Conservation (phyloP, 805 yeast species). For the Yamadazyma akitaensis region DNA sequence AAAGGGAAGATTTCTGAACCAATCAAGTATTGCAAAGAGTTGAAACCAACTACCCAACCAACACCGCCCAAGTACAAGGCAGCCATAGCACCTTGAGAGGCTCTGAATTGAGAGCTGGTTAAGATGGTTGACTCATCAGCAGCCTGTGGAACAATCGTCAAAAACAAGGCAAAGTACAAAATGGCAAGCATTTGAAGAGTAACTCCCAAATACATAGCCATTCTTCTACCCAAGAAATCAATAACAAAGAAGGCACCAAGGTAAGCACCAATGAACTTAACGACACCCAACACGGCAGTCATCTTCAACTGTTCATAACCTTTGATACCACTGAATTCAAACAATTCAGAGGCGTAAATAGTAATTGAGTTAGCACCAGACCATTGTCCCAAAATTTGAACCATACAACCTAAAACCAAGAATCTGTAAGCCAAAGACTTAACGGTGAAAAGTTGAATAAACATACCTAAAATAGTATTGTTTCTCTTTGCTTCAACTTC, state of each 20-base stretch:
- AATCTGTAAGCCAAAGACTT: slow-evolving; percentile 45
- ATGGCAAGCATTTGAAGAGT: slow-evolving; percentile 40
- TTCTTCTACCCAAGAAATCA: slow-evolving; percentile 52
- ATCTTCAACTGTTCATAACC: slow-evolving; percentile 42
- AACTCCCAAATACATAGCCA: slow-evolving; percentile 47
- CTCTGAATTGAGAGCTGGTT: slow-evolving; percentile 29
- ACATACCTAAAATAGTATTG: slow-evolving; percentile 30
- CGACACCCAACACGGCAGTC: slow-evolving; percentile 53
- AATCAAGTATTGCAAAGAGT: slow-evolving; percentile 51
- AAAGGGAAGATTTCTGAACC: slow-evolving; percentile 56
- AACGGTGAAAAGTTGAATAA: slow-evolving; percentile 18
- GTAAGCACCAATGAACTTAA: slow-evolving; percentile 49
- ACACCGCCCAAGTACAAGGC: slow-evolving; percentile 48
- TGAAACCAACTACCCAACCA: slow-evolving; percentile 62
- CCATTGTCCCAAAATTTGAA: slow-evolving; percentile 56
- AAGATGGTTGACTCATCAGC: slow-evolving; percentile 26
- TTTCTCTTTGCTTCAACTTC: slow-evolving; percentile 29
- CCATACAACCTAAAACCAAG: slow-evolving; percentile 37
- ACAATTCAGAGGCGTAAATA: slow-evolving; percentile 53
- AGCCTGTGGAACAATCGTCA: slow-evolving; percentile 44
- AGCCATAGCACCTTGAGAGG: slow-evolving; percentile 49
- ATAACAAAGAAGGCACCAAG: slow-evolving; percentile 51
- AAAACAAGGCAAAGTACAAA: slow-evolving; percentile 46
- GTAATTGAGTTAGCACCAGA: slow-evolving; percentile 57
- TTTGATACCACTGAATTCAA: slow-evolving; percentile 44